Evolutionary conservation across 257 asterid genomes (phyloP).

Genomic region (Solanum chaucha): DNA sequence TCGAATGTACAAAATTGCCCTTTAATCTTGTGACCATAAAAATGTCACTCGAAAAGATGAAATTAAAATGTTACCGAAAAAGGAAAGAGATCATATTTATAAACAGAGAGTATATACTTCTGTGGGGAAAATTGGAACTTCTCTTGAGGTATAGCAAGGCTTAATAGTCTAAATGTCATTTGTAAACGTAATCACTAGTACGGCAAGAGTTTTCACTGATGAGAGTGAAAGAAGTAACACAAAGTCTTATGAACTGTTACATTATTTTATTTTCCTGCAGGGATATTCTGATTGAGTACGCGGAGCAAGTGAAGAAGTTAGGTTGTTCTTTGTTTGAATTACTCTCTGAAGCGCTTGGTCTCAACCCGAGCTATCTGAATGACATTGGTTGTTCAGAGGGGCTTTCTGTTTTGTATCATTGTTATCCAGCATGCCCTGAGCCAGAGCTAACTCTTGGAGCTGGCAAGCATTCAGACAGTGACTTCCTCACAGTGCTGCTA

Average conservation of each 20-base stretch:
- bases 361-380: background rate
- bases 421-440: constrained; percentile 12
- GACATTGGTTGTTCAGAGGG: constrained; percentile 7
- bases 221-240: background rate
- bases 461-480: constrained; percentile 1
- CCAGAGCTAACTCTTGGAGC: constrained; percentile 10
- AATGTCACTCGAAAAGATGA: fast-evolving
- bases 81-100: no score
- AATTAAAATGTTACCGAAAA: no score
- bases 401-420: background rate
- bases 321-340: background rate
- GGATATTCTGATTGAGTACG: background rate
- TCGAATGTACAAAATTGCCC: no score
- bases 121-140: background rate
- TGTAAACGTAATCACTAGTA: background rate
- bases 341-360: constrained; percentile 7
- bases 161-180: background rate
- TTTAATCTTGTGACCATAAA: no score
- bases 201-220: background rate
- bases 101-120: background rate
- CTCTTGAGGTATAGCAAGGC: background rate
- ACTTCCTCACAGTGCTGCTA: constrained; percentile 5
- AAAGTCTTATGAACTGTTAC: background rate
- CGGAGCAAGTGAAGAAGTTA: background rate
- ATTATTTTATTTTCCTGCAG: background rate